Base-by-base conservation (phyloP, 208 protist genomes). In the Angomonas deanei region DNA sequence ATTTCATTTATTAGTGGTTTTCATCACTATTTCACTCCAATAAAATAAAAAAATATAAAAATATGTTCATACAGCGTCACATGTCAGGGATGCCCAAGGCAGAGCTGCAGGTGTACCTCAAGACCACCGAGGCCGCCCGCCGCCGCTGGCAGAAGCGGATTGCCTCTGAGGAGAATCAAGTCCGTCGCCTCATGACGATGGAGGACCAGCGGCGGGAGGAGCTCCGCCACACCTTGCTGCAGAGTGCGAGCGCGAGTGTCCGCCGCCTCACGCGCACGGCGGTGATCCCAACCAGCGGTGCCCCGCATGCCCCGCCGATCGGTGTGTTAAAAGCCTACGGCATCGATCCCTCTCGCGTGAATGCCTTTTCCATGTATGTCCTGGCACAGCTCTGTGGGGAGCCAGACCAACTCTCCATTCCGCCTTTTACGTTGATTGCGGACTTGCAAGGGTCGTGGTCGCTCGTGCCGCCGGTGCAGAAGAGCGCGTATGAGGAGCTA, bases 171-270 rank as follows among this genome's bases (percentile, higher is more conserved):
- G 87, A 93, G 68, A 88, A 48, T 15, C 66, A 88, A 24, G 81
- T 93, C 11, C 83, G 87, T 15, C 62, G 77, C 1, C 66, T 82
- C 24, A 93, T 93, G 87, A 78, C 89, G 47, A 48, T 79, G n/a
- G 83, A 93, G 66, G 81, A 89, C 52, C 74, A 85, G 47, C 77
- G 73, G 47, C 64, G 80, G 23, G 76, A 85, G 32, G 71, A 71
- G 53, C 78, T 94, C 6, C 54, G 63, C 10, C 77, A 72, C 33
- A 79, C 70, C 31, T 82, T 88, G n/a, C 68, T 91, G 38, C 70
- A 69, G 5, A 73, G 67, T 34, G 84, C 86, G 3, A 68, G 76
- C 11, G 68, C 66, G 19, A 71, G 78, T 32, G 58, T 90, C 38
- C 76, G 81, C 65, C 72, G 78, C 65, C 67, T 94, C 19, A 73